Evolutionary conservation across 148 eudicot genomes (phyloP).

Genomic region (Vaccinium myrtillus): DNA sequence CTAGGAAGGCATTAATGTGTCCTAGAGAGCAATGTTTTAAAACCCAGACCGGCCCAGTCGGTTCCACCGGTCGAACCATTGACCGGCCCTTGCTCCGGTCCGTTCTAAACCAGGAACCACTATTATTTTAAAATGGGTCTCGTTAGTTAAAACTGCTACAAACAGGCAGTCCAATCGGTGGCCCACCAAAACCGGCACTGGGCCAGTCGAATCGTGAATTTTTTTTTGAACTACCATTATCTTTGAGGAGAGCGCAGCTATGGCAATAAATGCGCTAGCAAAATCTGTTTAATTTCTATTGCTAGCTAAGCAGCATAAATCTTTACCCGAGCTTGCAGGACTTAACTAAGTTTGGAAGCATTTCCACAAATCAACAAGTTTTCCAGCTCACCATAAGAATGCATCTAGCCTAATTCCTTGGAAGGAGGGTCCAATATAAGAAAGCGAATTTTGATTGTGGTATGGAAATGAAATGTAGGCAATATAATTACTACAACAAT

Average conservation of each 20-base stretch:
- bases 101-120: too few species aligned
- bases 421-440: background rate
- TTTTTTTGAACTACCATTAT: too few species aligned
- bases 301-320: background rate
- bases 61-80: too few species aligned
- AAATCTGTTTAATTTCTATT: background rate
- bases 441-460: background rate
- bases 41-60: too few species aligned
- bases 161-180: too few species aligned
- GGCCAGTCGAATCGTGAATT: too few species aligned
- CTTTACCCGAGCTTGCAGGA: background rate
- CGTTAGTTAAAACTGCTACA: too few species aligned
- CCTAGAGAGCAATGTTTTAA: background rate
- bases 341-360: background rate
- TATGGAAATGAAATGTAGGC: background rate
- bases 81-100: too few species aligned
- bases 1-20: conserved; percentile 8
- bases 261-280: too few species aligned
- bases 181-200: too few species aligned
- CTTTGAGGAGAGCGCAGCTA: too few species aligned
- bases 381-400: background rate
- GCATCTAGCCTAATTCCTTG: background rate
- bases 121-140: too few species aligned
- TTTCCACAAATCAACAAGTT: background rate
- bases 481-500: background rate